These are phyloP conservation scores for Nothophoma quercina DNA, from an alignment of 2,329 filamentous ascomycete genomes.

Conservation along the genomic window DNA sequence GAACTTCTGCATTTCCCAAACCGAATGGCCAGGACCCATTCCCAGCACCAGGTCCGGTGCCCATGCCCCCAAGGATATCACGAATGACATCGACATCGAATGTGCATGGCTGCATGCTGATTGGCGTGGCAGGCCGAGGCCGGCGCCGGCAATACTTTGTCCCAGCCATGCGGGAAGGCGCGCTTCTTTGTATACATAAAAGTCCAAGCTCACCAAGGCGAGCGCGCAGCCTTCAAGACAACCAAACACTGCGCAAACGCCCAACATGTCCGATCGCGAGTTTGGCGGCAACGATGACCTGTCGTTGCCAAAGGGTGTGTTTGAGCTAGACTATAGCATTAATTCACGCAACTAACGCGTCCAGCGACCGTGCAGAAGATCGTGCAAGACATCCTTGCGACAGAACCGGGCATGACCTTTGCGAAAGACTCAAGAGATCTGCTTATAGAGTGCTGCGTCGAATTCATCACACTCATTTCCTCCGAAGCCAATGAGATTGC, in stretches of 20 bases:
- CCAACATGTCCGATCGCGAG: constrained; percentile 53
- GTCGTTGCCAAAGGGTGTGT: constrained; percentile 51
- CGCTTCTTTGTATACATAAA: constrained; percentile 19
- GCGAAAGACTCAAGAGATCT: constrained; percentile 95
- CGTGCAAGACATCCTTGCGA: constrained; percentile 88
- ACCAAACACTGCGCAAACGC: constrained; percentile 23
- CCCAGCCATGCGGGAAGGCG: constrained; percentile 10
- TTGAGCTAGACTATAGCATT: neutral
- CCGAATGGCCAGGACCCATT: constrained; percentile 3
- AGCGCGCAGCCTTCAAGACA: constrained; percentile 12
- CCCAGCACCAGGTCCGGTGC: constrained; percentile 15
- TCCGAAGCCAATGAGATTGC: constrained; percentile 99
- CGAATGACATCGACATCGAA: constrained; percentile 1
- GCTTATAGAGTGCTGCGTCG: constrained; percentile 97
- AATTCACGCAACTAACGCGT: constrained; percentile 11
- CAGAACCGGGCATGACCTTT: constrained; percentile 80
- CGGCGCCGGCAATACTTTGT: constrained; percentile 14
- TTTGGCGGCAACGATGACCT: constrained; percentile 54
- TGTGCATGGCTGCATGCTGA: neutral
- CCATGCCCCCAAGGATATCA: constrained; percentile 6
- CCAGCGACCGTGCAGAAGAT: constrained; percentile 79
- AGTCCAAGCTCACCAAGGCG: constrained; percentile 11
- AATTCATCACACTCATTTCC: constrained; percentile 98
- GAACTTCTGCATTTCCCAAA: constrained; percentile 3
- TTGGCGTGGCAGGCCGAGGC: constrained; percentile 7